A percentile compares a stretch with the other conserved stretches of the same genome.
Evolutionary conservation across 2,329 filamentous ascomycete genomes (phyloP).

Genomic region (Calonectria montana): DNA sequence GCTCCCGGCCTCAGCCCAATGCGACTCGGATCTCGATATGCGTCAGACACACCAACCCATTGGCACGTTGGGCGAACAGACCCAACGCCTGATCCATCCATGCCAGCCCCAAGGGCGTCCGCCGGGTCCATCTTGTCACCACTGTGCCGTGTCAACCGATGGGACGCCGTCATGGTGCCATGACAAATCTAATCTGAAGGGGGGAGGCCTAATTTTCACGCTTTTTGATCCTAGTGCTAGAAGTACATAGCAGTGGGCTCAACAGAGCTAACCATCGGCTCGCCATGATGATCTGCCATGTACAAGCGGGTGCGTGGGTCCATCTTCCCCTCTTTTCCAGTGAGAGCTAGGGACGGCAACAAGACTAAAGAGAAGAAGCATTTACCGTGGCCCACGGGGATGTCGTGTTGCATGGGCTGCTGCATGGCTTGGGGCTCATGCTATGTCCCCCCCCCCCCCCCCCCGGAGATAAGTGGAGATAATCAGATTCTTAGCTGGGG

Average conservation of each 20-base stretch:
- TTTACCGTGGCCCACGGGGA: background rate
- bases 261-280: background rate
- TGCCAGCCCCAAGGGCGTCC: background rate
- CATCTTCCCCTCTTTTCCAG: background rate
- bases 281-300: background rate
- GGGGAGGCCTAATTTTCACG: background rate
- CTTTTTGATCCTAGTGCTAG: too few species aligned
- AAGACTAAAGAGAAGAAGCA: background rate
- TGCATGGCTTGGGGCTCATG: conserved; percentile 4
- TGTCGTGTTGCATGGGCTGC: background rate
- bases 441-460: conserved; percentile 12
- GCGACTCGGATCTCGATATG: background rate
- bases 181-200: background rate
- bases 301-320: background rate
- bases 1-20: background rate
- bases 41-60: background rate
- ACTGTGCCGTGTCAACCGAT: conserved; percentile 11
- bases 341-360: background rate
- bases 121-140: background rate
- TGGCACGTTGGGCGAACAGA: background rate
- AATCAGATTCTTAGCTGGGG: background rate
- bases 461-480: conserved; percentile 28
- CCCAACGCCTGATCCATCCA: background rate
- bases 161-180: background rate
- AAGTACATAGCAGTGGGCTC: background rate